Evolutionary conservation across 768 basidiomycete species (phyloP).

Genomic region (Russula brevipes): DNA sequence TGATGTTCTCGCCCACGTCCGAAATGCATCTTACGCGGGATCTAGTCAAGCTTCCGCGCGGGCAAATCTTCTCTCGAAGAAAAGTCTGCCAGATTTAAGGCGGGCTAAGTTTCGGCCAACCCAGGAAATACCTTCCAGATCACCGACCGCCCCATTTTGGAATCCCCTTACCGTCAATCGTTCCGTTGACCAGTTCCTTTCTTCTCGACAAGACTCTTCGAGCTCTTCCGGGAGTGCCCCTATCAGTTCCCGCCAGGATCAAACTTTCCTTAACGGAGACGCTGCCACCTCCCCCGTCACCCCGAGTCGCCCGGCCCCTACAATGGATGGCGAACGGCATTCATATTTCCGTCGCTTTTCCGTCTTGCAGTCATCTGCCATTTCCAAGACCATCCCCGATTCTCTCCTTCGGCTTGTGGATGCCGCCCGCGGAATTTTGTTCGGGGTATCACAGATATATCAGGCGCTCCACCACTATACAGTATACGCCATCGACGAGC

Average conservation of each 20-base stretch:
- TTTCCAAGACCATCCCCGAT: constrained; percentile 62
- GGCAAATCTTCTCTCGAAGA: constrained; percentile 51
- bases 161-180: constrained; percentile 10
- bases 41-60: constrained; percentile 35
- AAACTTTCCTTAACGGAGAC: constrained; percentile 31
- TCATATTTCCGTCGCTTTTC: constrained; percentile 95
- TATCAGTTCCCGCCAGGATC: constrained; percentile 28
- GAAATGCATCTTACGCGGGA: constrained; percentile 49
- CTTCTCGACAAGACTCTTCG: constrained; percentile 47
- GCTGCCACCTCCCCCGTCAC: constrained; percentile 38
- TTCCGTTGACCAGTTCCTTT: constrained; percentile 26
- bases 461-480: constrained; percentile 85
- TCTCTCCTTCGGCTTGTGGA: constrained; percentile 71
- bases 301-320: constrained; percentile 42
- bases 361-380: constrained; percentile 55
- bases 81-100: constrained; percentile 83
- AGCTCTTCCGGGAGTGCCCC: constrained; percentile 33
- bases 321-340: constrained; percentile 75
- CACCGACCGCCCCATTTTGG: constrained; percentile 10
- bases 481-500: constrained; percentile 75
- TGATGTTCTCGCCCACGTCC: constrained; percentile 34
- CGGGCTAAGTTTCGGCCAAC: constrained; percentile 41
- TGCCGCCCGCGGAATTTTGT: constrained; percentile 87
- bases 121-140: constrained; percentile 27
- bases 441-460: constrained; percentile 87